Evolutionary conservation across 2,329 filamentous ascomycete genomes (phyloP), one percentile per base, ranked within the genome.

Genomic region (Fusarium neocosmosporiellum): DNA sequence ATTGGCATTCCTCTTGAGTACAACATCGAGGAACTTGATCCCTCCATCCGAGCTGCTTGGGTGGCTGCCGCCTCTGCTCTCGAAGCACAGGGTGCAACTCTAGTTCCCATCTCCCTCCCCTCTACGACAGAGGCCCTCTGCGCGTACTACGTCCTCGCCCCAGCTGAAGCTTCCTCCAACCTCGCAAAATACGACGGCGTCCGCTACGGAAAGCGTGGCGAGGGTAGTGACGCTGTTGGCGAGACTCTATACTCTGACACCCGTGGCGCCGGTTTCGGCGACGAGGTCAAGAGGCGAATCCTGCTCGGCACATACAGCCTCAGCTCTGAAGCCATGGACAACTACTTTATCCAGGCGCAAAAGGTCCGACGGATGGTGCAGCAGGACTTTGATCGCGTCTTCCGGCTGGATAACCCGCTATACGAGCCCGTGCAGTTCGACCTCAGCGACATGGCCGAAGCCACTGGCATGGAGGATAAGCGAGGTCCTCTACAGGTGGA

Each of bases 121-220:
- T 90, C 92, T 1, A 99, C 96, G 1, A 92, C 90, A 70, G 91
- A 94, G 74, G 96, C 96, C 0, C 89, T 99, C 1, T 94, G 95
- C 22, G 93, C 96, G 36, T 99, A 99, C 85, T 99, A 99, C 81
- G 89, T 99, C 65, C 91, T 99, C 64, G 97, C 96, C 1, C 94
- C 96, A 0, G 96, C 96, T 18, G 96, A 99, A 83, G 96, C 96
- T 5, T 94, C 94, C 2, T 98, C 96, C 18, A 99, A 99, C 78
- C 89, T 99, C 3, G 94, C 96, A 65, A 98, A 97, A 81, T 99
- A 98, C 81, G 97, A 99, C 77, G 96, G 96, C 22, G 90, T 98
- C n/a, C 92, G 96, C 13, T 99, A 97, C 82, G 96, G 96, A 2
- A 86, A 86, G 22, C 88, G 90, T 33, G 84, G 83, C 7, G 78